Base-by-base conservation (phyloP, 805 yeast species). In the Wickerhamiella kurtzmanii region DNA sequence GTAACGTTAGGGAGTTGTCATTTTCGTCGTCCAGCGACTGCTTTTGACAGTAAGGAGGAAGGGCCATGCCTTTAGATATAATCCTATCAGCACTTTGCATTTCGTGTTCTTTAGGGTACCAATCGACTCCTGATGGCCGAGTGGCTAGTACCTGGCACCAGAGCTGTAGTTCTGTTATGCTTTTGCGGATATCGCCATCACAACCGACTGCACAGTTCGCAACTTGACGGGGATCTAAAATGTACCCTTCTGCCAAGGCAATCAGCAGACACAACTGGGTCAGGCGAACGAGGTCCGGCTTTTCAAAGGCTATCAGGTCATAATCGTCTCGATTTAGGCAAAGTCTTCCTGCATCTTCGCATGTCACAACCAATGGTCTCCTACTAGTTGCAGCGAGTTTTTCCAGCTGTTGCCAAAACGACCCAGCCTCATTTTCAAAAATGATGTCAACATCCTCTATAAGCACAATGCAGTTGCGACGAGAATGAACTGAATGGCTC, bases 401-500 rank as follows among this genome's bases (percentile, higher is more conserved):
- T 41, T 73, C 74, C 2, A 86, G 70, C 2, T 80, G 77, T 1
- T 70, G 58, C 96, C 96, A 92, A 58, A 89, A 88, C 1, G 77
- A 77, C 15, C 46, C 45, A 48, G 74, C 76, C 56, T 92, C 97
- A 37, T 73, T 76, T 46, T 77, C 85, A 56, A 81, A 85, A 17
- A 88, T 60, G 9, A 84, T 68, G 59, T 89, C 95, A 37, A 83
- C 88, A 56, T 89, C 96, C 55, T 88, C 95, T 48, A 89, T 69
- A 32, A 92, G 62, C 3, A 92, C 79, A 4, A 86, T 66, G 5
- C 89, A 87, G 49, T 76, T 71, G 49, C 72, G 77, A 44, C 72
- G 50, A 15, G 44, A 42, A 52, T 80, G 84, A 1, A 89, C 88
- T 42, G 82, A 66, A 50, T 85, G 86, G 0, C 94, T 82, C 3